A percentile compares a stretch with the other conserved stretches of the same genome.
Evolutionary conservation across 768 basidiomycete genomes (phyloP).

Genomic region (Podaxis sp.): DNA sequence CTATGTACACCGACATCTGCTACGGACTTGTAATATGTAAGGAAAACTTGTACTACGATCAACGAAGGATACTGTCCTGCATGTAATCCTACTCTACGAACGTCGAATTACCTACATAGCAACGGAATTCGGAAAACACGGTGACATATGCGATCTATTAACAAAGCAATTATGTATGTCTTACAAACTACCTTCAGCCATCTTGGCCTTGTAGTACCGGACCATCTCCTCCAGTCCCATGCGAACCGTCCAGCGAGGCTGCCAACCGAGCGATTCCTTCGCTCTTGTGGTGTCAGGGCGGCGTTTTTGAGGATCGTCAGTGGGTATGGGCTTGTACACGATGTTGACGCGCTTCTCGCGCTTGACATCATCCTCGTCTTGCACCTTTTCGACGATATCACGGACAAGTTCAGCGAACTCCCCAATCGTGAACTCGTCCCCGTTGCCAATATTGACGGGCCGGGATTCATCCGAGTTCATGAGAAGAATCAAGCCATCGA

Average conservation of each 20-base stretch:
- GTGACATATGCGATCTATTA: not conserved
- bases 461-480: constrained; percentile 96
- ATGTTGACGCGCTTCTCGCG: constrained; percentile 57
- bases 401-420: constrained; percentile 93
- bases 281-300: constrained; percentile 92
- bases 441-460: constrained; percentile 95
- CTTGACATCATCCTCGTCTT: constrained; percentile 73
- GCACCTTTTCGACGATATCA: constrained; percentile 91
- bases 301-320: constrained; percentile 93
- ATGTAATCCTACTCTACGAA: not conserved
- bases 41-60: not conserved
- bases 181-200: constrained; percentile 80
- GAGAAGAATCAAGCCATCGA: constrained; percentile 88
- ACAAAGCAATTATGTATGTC: not conserved
- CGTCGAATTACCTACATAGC: not conserved
- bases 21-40: not conserved
- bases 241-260: constrained; percentile 88
- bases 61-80: not conserved
- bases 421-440: constrained; percentile 94
- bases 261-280: constrained; percentile 81
- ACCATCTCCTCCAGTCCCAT: constrained; percentile 97
- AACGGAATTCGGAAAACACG: not conserved
- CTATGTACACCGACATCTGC: constrained; percentile 5
- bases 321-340: constrained; percentile 79
- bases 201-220: constrained; percentile 87